phyloP scores from a whole-genome alignment of 495 filamentous ascomycete genomes.

The Daldinia vernicosa region DNA sequence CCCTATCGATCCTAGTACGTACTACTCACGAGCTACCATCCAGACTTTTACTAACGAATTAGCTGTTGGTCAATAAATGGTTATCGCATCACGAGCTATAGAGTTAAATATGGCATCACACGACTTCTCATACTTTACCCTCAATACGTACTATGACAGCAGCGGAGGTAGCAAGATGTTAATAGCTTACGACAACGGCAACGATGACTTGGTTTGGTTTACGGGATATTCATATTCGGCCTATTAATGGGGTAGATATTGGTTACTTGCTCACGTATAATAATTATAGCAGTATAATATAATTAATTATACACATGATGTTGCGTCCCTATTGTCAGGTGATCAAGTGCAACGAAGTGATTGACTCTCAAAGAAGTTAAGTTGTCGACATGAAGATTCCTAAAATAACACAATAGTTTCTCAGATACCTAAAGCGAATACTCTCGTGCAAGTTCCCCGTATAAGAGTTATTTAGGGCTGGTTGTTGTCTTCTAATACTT shows the following conservation, averaged over 20 bases:
- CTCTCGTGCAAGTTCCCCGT: too few relatives aligned
- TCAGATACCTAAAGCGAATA: too few relatives aligned
- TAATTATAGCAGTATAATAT: neutral
- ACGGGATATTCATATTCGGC: neutral
- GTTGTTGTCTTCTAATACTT: too few relatives aligned
- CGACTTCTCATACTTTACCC: neutral
- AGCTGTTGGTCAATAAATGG: constrained; percentile 14
- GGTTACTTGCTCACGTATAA: neutral
- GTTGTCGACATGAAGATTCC: neutral
- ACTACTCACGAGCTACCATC: neutral
- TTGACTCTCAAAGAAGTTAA: neutral
- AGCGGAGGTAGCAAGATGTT: neutral
- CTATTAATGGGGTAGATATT: neutral
- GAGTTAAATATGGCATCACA: neutral
- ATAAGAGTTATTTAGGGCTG: too few relatives aligned
- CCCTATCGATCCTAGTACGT: constrained; percentile 28
- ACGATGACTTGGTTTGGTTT: neutral
- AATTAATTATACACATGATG: neutral
- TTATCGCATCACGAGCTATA: neutral
- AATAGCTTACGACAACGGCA: neutral
- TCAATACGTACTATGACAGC: too few relatives aligned
- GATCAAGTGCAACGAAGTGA: neutral
- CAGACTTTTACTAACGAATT: neutral
- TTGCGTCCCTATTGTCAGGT: neutral
- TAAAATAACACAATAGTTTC: neutral